phyloP scores from a whole-genome alignment of 2,329 filamentous ascomycete species.

The Knufia petricola region DNA sequence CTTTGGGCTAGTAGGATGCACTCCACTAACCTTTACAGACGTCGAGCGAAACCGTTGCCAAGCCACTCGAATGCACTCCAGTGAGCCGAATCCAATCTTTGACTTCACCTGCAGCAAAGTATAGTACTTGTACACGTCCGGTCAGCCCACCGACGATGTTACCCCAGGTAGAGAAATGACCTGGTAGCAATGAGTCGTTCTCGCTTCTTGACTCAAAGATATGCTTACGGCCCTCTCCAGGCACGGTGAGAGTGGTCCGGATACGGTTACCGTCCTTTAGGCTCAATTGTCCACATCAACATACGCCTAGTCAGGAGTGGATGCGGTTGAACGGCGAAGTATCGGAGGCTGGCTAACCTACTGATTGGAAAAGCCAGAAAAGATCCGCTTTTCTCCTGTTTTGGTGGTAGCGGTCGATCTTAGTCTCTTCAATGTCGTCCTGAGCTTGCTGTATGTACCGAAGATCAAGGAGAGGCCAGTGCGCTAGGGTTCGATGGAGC shows the following conservation, averaged over 20 bases:
- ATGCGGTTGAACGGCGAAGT: too few species aligned
- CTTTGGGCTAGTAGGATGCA: neutral
- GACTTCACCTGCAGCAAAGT: neutral
- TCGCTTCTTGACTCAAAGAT: neutral
- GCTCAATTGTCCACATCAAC: slow-evolving; percentile 2
- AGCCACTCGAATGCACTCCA: neutral
- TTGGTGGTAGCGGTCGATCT: neutral
- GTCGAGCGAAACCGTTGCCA: slow-evolving; percentile 9
- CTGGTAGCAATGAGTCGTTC: neutral
- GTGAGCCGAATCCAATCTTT: neutral
- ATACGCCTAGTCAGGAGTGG: too few species aligned
- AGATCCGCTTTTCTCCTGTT: slow-evolving; percentile 5
- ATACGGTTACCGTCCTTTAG: neutral
- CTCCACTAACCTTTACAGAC: slow-evolving; percentile 6
- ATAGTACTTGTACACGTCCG: neutral
- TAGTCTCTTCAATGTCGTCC: neutral
- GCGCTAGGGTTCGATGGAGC: neutral
- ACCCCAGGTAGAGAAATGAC: neutral
- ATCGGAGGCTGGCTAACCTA: too few species aligned
- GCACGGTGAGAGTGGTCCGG: neutral
- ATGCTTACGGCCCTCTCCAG: neutral
- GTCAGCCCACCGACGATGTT: slow-evolving; percentile 4
- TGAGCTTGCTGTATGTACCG: neutral
- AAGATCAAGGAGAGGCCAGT: neutral
- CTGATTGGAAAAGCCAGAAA: neutral